Evolutionary conservation across 495 filamentous ascomycete genomes (phyloP).

Genomic region (Daldinia vernicosa): DNA sequence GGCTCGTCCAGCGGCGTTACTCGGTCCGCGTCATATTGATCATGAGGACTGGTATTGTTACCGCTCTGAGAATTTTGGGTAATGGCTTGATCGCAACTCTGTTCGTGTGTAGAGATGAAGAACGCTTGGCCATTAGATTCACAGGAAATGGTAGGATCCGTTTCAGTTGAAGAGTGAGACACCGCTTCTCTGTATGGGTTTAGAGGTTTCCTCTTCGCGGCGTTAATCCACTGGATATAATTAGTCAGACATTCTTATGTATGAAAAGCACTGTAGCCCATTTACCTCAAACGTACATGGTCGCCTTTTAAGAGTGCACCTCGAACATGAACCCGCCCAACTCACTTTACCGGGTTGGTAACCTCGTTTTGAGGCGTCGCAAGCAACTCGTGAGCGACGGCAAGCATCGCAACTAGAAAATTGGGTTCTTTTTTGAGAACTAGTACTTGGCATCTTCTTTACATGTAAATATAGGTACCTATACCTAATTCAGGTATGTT

Average conservation of each 20-base stretch:
- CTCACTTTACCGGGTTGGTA: background rate
- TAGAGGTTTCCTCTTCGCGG: background rate
- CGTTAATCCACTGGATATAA: background rate
- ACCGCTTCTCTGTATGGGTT: background rate
- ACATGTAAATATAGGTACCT: too few species aligned
- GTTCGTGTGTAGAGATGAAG: background rate
- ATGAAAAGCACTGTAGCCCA: too few species aligned
- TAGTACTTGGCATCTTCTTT: background rate
- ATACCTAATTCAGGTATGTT: background rate
- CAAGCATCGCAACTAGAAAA: conserved; percentile 6
- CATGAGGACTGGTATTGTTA: too few species aligned
- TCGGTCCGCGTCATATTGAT: background rate
- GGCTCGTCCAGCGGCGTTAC: background rate
- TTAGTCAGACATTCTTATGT: background rate
- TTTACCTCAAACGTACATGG: background rate
- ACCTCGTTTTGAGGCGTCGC: conserved; percentile 4
- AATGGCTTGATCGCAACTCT: background rate
- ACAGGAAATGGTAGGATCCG: background rate
- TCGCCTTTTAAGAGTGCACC: background rate
- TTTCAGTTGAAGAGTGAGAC: background rate
- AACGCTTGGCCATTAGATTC: background rate
- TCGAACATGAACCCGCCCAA: background rate
- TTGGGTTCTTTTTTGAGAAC: background rate
- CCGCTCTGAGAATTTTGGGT: background rate
- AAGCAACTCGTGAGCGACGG: conserved; percentile 4